Evolutionary conservation across 2,329 filamentous ascomycete genomes (phyloP), one percentile per base, ranked within the genome.

Genomic region (Beauveria pseudobassiana): DNA sequence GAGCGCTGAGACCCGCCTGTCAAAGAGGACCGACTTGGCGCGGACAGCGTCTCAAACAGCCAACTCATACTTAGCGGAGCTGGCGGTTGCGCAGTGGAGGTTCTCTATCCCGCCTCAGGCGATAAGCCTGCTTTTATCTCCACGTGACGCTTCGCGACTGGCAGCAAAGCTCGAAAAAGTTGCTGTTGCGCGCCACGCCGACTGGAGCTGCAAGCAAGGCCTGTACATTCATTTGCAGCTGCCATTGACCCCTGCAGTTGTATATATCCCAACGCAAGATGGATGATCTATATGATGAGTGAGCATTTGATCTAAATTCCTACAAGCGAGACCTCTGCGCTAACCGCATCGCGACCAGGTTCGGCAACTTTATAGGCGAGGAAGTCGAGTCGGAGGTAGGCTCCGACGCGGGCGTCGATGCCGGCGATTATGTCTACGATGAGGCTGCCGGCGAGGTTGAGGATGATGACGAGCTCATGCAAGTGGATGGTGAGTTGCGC

Each of bases 261-360:
- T 51, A 66, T 61, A 61, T 65, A 48, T 28, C 7, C n/a, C 9
- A 26, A 43, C 63, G 60, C 66, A 74, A 69, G 69, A 95, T 96
- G 92, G 93, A 97, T 80, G 93, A 97, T 77, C 87, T 97, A 69
- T 97, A 98, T 75, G 93, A 98, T 79, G 93, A 98, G 91, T 96
- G 79, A 65, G 78, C 38, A 24, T 45, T 63, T 10, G 16, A 2
- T 20, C 14, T 30, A 2, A 40, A 40, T 14, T 43, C 22, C 6
- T 6, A 3, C 30, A 14, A 18, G 7, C 1, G 10, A 34, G 40
- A 16, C 24, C 26, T 18, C 51, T 38, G 56, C 42, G 49, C 57
- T 63, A 40, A 59, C 58, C 65, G 3, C 6, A 40, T 52, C 42
- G 54, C 48, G n/a, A 50, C 26, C 34, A 96, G 91, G 81, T 98